phyloP scores from a whole-genome alignment of 805 yeast species.

The Candida fluviatilis region DNA sequence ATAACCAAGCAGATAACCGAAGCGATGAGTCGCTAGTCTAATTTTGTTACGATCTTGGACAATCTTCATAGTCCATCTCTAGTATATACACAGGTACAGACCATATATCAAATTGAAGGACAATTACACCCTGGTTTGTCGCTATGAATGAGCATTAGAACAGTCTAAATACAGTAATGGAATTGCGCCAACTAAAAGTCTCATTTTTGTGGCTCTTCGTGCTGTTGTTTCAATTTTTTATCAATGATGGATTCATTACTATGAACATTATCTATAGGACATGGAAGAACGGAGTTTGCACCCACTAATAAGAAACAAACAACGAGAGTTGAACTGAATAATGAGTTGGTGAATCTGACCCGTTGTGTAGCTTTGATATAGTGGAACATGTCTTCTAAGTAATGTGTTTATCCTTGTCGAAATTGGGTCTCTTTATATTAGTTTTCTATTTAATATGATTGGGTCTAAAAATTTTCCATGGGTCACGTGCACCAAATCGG shows the following conservation, averaged over 20 bases:
- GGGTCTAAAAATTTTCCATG: background rate
- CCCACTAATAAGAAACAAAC: constrained; percentile 56
- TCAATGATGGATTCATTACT: constrained; percentile 39
- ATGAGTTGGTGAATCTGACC: constrained; percentile 54
- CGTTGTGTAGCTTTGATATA: constrained; percentile 53
- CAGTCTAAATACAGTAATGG: too few relatives aligned
- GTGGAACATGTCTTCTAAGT: constrained; percentile 40
- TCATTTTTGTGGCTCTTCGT: constrained; percentile 7
- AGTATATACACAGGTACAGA: too few relatives aligned
- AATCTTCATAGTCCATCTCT: too few relatives aligned
- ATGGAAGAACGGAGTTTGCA: constrained; percentile 49
- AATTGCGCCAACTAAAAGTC: background rate
- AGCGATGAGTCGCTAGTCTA: too few relatives aligned
- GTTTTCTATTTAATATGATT: background rate
- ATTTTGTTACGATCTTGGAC: too few relatives aligned
- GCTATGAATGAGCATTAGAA: too few relatives aligned
- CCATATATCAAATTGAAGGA: too few relatives aligned
- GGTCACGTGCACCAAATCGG: background rate
- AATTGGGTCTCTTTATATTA: background rate
- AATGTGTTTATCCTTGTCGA: background rate
- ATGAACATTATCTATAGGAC: constrained; percentile 40
- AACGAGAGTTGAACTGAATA: constrained; percentile 71
- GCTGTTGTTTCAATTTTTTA: constrained; percentile 20
- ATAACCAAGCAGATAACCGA: too few relatives aligned
- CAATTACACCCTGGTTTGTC: too few relatives aligned